Conservation (phyloP, 805 yeast species). For the Priceomyces medius region DNA sequence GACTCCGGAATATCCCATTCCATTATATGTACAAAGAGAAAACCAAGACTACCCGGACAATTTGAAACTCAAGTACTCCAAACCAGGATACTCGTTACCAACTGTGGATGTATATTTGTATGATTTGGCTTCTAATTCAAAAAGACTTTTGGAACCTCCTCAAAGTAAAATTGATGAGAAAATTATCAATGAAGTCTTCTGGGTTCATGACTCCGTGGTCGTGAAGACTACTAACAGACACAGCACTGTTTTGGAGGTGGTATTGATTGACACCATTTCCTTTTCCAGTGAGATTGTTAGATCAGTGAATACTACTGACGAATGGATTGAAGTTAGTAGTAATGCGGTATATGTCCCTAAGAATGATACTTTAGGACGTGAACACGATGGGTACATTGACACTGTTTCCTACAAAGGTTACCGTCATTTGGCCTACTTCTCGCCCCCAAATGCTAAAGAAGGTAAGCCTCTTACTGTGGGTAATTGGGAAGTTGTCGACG, state of each 20-base stretch:
- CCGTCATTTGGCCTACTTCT: conserved; percentile 80
- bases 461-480: conserved; percentile 64
- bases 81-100: conserved; percentile 67
- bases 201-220: conserved; percentile 53
- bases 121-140: conserved; percentile 25
- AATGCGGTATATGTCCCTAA: conserved; percentile 37
- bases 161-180: conserved; percentile 34
- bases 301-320: conserved; percentile 46
- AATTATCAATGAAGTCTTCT: conserved; percentile 59
- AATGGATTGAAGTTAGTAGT: conserved; percentile 57
- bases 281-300: conserved; percentile 39
- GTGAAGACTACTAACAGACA: conserved; percentile 64
- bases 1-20: conserved; percentile 54
- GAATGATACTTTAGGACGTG: conserved; percentile 31
- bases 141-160: conserved; percentile 14
- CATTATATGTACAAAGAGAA: conserved; percentile 44
- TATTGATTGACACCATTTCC: conserved; percentile 36
- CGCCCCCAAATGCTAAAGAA: conserved; percentile 54
- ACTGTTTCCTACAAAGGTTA: conserved; percentile 58
- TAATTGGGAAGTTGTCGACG: conserved; percentile 81
- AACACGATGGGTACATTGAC: conserved; percentile 73
- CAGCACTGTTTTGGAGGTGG: conserved; percentile 54
- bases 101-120: conserved; percentile 46
- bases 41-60: conserved; percentile 46
- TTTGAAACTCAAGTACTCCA: conserved; percentile 58